Conservation (phyloP, 2,329 filamentous ascomycete genomes). For the Monosporascus sp. region DNA sequence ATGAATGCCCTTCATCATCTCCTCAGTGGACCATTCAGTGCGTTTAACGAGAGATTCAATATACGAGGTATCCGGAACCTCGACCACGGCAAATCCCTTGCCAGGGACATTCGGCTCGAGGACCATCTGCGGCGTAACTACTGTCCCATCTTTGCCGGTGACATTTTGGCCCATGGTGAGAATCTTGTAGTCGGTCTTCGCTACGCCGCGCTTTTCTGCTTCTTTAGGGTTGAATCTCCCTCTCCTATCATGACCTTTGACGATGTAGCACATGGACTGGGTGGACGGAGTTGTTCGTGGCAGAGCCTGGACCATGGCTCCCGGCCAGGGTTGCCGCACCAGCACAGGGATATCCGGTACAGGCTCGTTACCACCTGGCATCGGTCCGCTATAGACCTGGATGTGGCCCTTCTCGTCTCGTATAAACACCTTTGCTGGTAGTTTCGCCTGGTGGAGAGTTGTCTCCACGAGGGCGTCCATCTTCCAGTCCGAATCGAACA, state of each 20-base stretch:
- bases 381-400: slow-evolving; percentile 64
- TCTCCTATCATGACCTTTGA: slow-evolving; percentile 68
- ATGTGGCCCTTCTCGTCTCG: slow-evolving; percentile 60
- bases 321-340: slow-evolving; percentile 75
- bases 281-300: slow-evolving; percentile 62
- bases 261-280: slow-evolving; percentile 78
- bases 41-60: slow-evolving; percentile 64
- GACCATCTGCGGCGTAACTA: slow-evolving; percentile 83
- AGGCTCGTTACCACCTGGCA: slow-evolving; percentile 43
- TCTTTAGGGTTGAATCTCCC: slow-evolving; percentile 71
- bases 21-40: slow-evolving; percentile 63
- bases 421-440: slow-evolving; percentile 67
- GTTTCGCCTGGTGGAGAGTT: slow-evolving; percentile 58
- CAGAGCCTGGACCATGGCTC: slow-evolving; percentile 55
- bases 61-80: slow-evolving; percentile 68
- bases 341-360: slow-evolving; percentile 66
- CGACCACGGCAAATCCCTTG: slow-evolving; percentile 71
- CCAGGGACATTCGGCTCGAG: slow-evolving; percentile 63
- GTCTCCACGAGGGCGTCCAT: slow-evolving; percentile 65
- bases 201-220: slow-evolving; percentile 62
- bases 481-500: slow-evolving; percentile 75
- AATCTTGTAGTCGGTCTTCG: slow-evolving; percentile 48
- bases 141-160: slow-evolving; percentile 56
- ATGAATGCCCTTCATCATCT: slow-evolving; percentile 62
- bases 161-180: slow-evolving; percentile 63